Conservation (phyloP, 2,329 filamentous ascomycete species). For the Neocucurbitaria cava region DNA sequence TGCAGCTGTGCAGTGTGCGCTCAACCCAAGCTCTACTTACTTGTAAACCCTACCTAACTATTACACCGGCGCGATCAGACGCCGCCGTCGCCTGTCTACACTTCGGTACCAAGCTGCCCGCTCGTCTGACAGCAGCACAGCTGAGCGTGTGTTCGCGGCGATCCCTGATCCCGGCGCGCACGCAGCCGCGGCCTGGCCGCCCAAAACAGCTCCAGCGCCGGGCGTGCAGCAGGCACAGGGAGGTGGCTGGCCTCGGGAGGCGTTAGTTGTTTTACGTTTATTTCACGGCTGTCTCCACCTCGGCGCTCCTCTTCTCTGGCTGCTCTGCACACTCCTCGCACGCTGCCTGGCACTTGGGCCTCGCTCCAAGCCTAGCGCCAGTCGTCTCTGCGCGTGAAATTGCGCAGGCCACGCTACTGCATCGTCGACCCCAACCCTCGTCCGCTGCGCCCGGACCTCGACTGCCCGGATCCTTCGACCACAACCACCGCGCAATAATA, state of each 20-base stretch:
- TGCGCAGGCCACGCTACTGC: slow-evolving; percentile 50
- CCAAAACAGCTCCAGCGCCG: slow-evolving; percentile 38
- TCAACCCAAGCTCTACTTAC: no score
- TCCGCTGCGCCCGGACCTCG: slow-evolving; percentile 40
- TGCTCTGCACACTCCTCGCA: slow-evolving; percentile 16
- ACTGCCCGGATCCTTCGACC: slow-evolving; percentile 41
- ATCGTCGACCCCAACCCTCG: slow-evolving; percentile 37
- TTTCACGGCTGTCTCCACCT: slow-evolving; percentile 45
- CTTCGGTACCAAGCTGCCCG: no score
- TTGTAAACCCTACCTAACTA: no score
- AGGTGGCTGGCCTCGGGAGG: slow-evolving; percentile 39
- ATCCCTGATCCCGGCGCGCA: slow-evolving; percentile 37
- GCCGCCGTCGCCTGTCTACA: no score
- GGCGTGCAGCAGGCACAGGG: slow-evolving; percentile 38
- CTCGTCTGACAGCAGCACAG: background rate
- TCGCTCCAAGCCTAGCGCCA: slow-evolving; percentile 15
- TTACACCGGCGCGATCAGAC: no score
- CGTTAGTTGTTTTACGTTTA: slow-evolving; percentile 49
- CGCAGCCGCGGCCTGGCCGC: slow-evolving; percentile 36
- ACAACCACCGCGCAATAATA: slow-evolving; percentile 46
- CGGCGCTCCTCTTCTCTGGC: slow-evolving; percentile 29
- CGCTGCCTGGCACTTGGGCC: slow-evolving; percentile 4
- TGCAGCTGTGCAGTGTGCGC: no score
- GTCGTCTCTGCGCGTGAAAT: slow-evolving; percentile 39
- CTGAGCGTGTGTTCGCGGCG: slow-evolving; percentile 10